phyloP scores from a whole-genome alignment of 768 basidiomycete genomes.

The Mycena belliarum region DNA sequence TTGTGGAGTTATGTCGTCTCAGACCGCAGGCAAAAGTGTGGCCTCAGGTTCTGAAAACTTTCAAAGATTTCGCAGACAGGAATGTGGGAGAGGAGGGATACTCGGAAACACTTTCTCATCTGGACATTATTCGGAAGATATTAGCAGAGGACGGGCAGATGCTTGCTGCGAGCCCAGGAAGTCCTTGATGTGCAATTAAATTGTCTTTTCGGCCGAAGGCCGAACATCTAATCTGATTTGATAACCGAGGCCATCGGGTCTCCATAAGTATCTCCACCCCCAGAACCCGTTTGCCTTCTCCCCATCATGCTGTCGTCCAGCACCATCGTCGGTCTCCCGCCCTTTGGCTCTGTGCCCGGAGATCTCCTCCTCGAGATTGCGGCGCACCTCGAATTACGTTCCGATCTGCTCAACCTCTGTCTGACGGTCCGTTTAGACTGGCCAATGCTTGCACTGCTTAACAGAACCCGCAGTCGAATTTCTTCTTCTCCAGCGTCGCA shows the following conservation, averaged over 20 bases:
- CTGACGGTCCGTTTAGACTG: slow-evolving; percentile 51
- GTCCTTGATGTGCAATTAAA: no score
- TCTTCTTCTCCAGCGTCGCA: slow-evolving; percentile 52
- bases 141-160: not conserved
- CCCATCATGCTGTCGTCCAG: slow-evolving; percentile 5
- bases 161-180: not conserved
- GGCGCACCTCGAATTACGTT: slow-evolving; percentile 47
- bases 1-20: slow-evolving; percentile 35
- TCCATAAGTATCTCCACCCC: no score
- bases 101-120: slow-evolving; percentile 26
- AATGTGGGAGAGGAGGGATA: slow-evolving; percentile 27
- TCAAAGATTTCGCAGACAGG: slow-evolving; percentile 28
- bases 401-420: slow-evolving; percentile 60
- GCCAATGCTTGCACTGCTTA: not conserved
- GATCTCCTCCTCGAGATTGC: slow-evolving; percentile 74
- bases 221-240: no score
- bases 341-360: slow-evolving; percentile 36
- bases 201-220: no score
- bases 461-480: slow-evolving; percentile 45
- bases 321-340: not conserved
- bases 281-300: no score
- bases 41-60: slow-evolving; percentile 30
- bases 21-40: slow-evolving; percentile 35
- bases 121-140: slow-evolving; percentile 18
- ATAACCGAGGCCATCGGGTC: no score